Base-by-base conservation (phyloP, 139 green algal species). In the Chlorella sp. region DNA sequence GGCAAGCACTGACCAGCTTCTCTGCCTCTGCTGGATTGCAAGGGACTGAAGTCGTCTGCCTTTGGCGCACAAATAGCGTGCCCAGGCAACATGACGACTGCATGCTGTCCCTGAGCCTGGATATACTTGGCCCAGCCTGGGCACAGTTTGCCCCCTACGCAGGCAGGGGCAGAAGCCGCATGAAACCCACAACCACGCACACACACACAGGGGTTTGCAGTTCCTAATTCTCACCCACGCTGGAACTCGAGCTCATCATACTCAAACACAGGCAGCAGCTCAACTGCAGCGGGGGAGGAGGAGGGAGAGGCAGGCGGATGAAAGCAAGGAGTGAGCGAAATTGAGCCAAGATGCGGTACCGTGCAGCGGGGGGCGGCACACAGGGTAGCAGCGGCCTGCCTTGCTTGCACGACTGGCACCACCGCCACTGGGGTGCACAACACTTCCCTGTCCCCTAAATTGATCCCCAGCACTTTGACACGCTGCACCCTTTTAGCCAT, bases 171-270 rank as follows among this genome's bases (percentile, higher is more conserved):
- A n/a, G n/a, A n/a, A n/a, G n/a, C n/a, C n/a, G n/a, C n/a, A n/a
- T n/a, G n/a, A n/a, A n/a, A n/a, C n/a, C n/a, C n/a, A n/a, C n/a
- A n/a, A n/a, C n/a, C n/a, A n/a, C n/a, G n/a, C n/a, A n/a, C n/a
- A n/a, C n/a, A n/a, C n/a, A n/a, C n/a, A n/a, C n/a, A n/a, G n/a
- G n/a, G n/a, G n/a, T n/a, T n/a, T n/a, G n/a, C n/a, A n/a, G n/a
- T n/a, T n/a, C n/a, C n/a, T n/a, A n/a, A 15, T 39, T n/a, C 75
- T 40, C 7, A 30, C 79, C 21, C 80, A 88, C 96, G 89, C 94
- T 98, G 95, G 87, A 99, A 97, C 93, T 99, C 97, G 37, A 99
- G 92, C 94, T 99, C 97, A 82, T 99, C 97, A 68, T 96, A 99
- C 91, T 99, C 97, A 92, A 98, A 98, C 18, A 99, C 96, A 0